A percentile compares a stretch with the other conserved stretches of the same genome.
These are phyloP conservation scores for Penicillium crystallinum DNA, from an alignment of 495 filamentous ascomycete genomes.

Conservation along the genomic window DNA sequence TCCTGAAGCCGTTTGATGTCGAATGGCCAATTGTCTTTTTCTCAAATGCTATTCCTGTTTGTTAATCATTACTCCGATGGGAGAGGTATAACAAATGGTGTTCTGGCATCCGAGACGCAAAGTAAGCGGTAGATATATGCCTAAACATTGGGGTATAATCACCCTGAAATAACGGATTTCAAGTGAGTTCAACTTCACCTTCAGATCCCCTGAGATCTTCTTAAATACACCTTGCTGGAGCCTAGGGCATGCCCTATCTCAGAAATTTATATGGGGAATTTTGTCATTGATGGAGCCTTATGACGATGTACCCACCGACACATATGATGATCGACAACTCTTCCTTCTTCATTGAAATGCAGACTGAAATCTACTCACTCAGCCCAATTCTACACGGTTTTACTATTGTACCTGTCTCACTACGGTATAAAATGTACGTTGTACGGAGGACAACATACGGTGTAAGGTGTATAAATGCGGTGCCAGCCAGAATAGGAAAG, in stretches of 20 bases:
- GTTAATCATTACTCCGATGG: not conserved
- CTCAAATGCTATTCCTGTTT: not conserved
- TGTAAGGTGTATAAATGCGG: not conserved
- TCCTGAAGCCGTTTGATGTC: not conserved
- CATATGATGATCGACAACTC: not conserved
- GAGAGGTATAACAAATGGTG: not conserved
- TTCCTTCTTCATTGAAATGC: not conserved
- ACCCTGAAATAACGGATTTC: no score
- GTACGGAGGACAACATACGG: not conserved
- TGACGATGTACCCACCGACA: not conserved
- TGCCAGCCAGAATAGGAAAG: no score
- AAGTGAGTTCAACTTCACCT: not conserved
- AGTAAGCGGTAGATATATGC: not conserved
- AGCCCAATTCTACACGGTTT: no score
- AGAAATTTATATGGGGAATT: not conserved
- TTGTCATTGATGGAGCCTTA: not conserved
- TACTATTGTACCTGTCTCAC: no score
- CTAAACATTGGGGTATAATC: not conserved
- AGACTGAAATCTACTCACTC: not conserved
- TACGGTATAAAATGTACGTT: no score
- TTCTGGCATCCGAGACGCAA: not conserved
- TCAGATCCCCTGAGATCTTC: not conserved
- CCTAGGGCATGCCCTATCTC: constrained; percentile 13
- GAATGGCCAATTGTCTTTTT: not conserved
- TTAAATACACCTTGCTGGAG: constrained; percentile 9